These are phyloP conservation scores for Penicillium goetzii DNA, from an alignment of 495 filamentous ascomycete species.

Conservation along the genomic window DNA sequence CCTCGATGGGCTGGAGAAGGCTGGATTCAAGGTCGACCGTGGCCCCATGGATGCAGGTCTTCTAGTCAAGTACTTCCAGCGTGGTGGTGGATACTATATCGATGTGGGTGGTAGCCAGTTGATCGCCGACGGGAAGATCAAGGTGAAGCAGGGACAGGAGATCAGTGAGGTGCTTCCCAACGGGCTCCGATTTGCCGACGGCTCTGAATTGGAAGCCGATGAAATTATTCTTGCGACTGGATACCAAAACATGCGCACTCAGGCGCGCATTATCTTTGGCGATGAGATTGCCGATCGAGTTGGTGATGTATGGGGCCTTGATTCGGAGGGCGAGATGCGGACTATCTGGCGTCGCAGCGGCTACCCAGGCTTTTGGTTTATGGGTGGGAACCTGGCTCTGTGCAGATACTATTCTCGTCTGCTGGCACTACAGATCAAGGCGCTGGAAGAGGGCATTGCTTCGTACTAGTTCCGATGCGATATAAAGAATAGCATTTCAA, in stretches of 20 bases:
- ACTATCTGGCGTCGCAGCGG: constrained; percentile 73
- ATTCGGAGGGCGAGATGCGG: constrained; percentile 74
- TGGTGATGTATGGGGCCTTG: constrained; percentile 75
- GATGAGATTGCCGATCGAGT: constrained; percentile 68
- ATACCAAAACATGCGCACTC: constrained; percentile 76
- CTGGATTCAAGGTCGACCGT: constrained; percentile 69
- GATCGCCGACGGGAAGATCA: constrained; percentile 76
- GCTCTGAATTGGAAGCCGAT: constrained; percentile 69
- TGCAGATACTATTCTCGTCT: constrained; percentile 72
- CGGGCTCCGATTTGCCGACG: constrained; percentile 70
- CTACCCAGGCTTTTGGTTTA: constrained; percentile 81
- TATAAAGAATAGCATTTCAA: neutral
- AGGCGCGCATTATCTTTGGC: constrained; percentile 65
- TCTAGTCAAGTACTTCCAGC: constrained; percentile 73
- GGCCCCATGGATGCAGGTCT: constrained; percentile 70
- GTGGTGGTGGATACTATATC: constrained; percentile 80
- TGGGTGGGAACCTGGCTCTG: constrained; percentile 78
- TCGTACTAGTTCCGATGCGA: constrained; percentile 25
- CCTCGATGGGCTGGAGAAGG: constrained; percentile 62
- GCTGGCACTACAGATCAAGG: constrained; percentile 79
- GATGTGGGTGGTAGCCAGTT: constrained; percentile 72
- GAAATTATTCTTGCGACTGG: constrained; percentile 85
- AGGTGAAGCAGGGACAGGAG: constrained; percentile 71
- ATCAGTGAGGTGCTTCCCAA: constrained; percentile 61
- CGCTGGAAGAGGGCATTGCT: constrained; percentile 56